These are phyloP conservation scores for Globisporangium nagaii DNA, from an alignment of 352 stramenopile species.

Conservation along the genomic window DNA sequence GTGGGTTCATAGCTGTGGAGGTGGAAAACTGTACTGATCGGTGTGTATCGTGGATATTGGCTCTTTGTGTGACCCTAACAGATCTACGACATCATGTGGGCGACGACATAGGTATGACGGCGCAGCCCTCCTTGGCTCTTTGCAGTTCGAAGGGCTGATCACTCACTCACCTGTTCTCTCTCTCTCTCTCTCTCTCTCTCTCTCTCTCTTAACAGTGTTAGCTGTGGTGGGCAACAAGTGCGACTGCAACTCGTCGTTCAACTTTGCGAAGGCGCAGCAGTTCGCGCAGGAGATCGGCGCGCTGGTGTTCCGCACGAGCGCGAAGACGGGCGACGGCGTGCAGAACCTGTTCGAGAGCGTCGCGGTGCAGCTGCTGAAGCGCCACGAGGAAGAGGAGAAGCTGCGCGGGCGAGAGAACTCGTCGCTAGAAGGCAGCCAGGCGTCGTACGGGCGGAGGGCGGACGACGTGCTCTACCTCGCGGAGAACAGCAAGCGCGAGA, in stretches of 20 bases:
- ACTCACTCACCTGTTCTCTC: background rate
- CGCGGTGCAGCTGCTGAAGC: constrained; percentile 65
- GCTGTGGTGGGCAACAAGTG: constrained; percentile 84
- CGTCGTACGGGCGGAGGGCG: constrained; percentile 18
- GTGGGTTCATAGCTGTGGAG: background rate
- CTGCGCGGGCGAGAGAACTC: constrained; percentile 41
- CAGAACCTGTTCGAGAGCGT: constrained; percentile 71
- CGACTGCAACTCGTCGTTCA: constrained; percentile 56
- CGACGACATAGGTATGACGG: constrained; percentile 48
- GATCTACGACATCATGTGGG: constrained; percentile 75
- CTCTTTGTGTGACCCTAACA: constrained; percentile 10
- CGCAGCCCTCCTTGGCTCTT: background rate
- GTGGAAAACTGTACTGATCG: background rate
- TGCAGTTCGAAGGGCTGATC: background rate
- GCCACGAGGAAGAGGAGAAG: constrained; percentile 61
- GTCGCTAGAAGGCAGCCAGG: constrained; percentile 15
- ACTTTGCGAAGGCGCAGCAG: constrained; percentile 63
- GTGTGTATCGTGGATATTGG: background rate
- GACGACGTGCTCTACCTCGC: constrained; percentile 11
- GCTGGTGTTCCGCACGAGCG: constrained; percentile 77
- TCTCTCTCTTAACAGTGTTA: constrained; percentile 44
- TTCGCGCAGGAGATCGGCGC: constrained; percentile 78
- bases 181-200: background rate
- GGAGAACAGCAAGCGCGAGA: constrained; percentile 9
- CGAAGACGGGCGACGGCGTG: constrained; percentile 77